Evolutionary conservation across 495 filamentous ascomycete genomes (phyloP).

Genomic region (Xylaria scruposa): DNA sequence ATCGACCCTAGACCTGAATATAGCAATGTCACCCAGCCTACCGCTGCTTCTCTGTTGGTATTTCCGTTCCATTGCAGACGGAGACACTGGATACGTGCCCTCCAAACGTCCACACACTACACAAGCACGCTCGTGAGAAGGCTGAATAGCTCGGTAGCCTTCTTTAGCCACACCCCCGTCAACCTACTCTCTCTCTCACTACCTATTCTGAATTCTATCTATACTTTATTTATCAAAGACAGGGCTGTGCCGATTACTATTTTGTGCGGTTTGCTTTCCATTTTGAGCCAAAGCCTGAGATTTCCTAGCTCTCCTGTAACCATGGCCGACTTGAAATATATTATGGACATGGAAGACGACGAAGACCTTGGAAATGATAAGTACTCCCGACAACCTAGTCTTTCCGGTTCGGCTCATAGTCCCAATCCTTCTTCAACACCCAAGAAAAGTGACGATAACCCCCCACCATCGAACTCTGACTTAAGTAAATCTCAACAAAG

Average conservation of each 20-base stretch:
- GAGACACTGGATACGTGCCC: constrained; percentile 34
- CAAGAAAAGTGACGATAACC: constrained; percentile 32
- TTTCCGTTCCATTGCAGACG: constrained; percentile 44
- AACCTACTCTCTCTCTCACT: constrained; percentile 35
- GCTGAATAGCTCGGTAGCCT: constrained; percentile 43
- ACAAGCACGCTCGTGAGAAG: constrained; percentile 37
- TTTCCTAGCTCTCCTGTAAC: constrained; percentile 36
- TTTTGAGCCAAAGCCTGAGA: constrained; percentile 43
- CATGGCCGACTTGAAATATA: constrained; percentile 57
- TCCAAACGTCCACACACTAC: constrained; percentile 16
- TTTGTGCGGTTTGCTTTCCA: constrained; percentile 42
- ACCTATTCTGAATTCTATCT: constrained; percentile 38
- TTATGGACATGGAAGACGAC: constrained; percentile 56
- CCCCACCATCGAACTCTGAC: constrained; percentile 32
- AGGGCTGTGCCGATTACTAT: constrained; percentile 42
- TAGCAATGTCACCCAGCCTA: constrained; percentile 54
- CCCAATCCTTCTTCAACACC: constrained; percentile 45
- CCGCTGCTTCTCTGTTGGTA: constrained; percentile 39
- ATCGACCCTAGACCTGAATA: constrained; percentile 51
- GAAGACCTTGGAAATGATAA: constrained; percentile 42
- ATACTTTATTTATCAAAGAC: constrained; percentile 48
- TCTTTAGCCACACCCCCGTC: constrained; percentile 42
- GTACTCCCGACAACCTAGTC: constrained; percentile 39
- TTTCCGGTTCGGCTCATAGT: constrained; percentile 46
- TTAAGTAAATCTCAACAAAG: constrained; percentile 37